These are phyloP conservation scores for Microdochium bolleyi DNA, from an alignment of 2,329 filamentous ascomycete genomes.

Conservation along the genomic window DNA sequence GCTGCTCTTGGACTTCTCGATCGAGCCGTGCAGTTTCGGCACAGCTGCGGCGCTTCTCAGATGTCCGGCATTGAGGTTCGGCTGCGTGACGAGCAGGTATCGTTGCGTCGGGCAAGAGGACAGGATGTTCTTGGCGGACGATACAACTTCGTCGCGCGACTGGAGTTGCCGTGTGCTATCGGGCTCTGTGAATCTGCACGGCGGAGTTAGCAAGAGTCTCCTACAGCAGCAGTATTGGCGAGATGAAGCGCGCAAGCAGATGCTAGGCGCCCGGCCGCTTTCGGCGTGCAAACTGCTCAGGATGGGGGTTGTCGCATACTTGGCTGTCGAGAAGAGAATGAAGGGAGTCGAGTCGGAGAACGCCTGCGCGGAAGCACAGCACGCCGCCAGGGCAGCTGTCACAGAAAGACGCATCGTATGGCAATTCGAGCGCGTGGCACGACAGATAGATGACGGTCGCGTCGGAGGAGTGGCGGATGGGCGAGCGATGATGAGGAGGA, in stretches of 20 bases:
- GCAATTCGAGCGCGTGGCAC: neutral
- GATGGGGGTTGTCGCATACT: conserved; percentile 40
- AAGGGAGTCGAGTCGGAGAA: conserved; percentile 87
- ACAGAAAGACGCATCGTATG: conserved; percentile 46
- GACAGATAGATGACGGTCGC: neutral
- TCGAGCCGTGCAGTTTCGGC: conserved; percentile 40
- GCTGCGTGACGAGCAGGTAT: conserved; percentile 74
- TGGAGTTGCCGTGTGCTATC: conserved; percentile 33
- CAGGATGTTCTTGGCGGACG: conserved; percentile 43
- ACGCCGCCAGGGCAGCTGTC: conserved; percentile 41
- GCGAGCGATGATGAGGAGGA: neutral
- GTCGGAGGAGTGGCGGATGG: neutral
- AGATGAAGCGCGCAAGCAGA: too few relatives aligned
- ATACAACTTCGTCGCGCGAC: conserved; percentile 34
- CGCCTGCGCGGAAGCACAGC: conserved; percentile 55
- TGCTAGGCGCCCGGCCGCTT: conserved; percentile 3
- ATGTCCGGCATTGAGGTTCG: conserved; percentile 64
- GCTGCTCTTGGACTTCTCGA: conserved; percentile 26
- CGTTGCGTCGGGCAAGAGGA: conserved; percentile 61
- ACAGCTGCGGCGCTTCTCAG: conserved; percentile 41
- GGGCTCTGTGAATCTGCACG: conserved; percentile 22
- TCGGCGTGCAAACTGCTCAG: conserved; percentile 5
- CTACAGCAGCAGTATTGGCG: conserved; percentile 9
- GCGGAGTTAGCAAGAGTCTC: conserved; percentile 13
- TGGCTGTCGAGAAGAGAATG: conserved; percentile 74